These are phyloP conservation scores for Chenopodium formosanum DNA, from an alignment of 148 eudicot species.

Conservation along the genomic window DNA sequence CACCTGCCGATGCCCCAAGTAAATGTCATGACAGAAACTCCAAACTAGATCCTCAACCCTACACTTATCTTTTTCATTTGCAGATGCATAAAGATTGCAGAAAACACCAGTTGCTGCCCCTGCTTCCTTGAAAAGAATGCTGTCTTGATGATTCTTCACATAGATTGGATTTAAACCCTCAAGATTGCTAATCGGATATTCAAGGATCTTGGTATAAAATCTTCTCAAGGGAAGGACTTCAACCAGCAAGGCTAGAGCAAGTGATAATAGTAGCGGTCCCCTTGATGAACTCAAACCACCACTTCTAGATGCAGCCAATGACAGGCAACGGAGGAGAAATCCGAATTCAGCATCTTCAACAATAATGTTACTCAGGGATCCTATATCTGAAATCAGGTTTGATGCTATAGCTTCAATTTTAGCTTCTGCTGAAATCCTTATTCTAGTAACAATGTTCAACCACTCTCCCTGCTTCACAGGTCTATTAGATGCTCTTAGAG, in stretches of 20 bases:
- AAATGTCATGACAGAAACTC: slow-evolving; percentile 69
- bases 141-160: slow-evolving; percentile 55
- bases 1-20: slow-evolving; percentile 63
- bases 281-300: slow-evolving; percentile 50
- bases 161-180: slow-evolving; percentile 26
- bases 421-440: slow-evolving; percentile 56
- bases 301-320: slow-evolving; percentile 74
- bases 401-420: slow-evolving; percentile 55
- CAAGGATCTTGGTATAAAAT: slow-evolving; percentile 45
- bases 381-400: slow-evolving; percentile 44
- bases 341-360: slow-evolving; percentile 31
- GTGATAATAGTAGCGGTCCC: slow-evolving; percentile 53
- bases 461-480: slow-evolving; percentile 39
- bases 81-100: slow-evolving; percentile 69
- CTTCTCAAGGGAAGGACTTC: slow-evolving; percentile 72
- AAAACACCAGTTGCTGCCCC: slow-evolving; percentile 81
- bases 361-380: slow-evolving; percentile 9
- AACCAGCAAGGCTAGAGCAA: slow-evolving; percentile 62
- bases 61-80: slow-evolving; percentile 56
- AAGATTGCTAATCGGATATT: slow-evolving; percentile 28
- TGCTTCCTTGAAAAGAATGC: slow-evolving; percentile 73
- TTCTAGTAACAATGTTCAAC: slow-evolving; percentile 24
- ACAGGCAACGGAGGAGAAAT: slow-evolving; percentile 57
- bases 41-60: slow-evolving; percentile 67
- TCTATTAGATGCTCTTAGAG: slow-evolving; percentile 60